Evolutionary conservation across 2,329 filamentous ascomycete species (phyloP).

Genomic region (Fusarium scirpi): DNA sequence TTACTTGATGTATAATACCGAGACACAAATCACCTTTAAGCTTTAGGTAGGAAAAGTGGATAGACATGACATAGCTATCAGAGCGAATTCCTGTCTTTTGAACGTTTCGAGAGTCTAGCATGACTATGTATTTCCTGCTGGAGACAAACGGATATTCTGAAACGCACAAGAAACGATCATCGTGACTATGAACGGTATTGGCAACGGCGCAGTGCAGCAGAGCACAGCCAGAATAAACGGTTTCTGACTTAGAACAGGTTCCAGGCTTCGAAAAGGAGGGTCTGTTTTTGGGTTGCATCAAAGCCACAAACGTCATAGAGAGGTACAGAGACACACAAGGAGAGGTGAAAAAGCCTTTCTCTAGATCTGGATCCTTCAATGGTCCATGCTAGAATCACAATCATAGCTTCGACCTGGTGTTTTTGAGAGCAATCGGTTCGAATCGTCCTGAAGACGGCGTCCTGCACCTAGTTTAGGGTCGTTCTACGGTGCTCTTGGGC

Average conservation of each 20-base stretch:
- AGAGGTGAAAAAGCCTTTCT: neutral
- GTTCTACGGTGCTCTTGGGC: neutral
- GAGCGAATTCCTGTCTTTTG: slow-evolving; percentile 1
- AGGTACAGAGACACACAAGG: neutral
- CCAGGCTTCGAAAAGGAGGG: neutral
- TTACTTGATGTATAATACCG: neutral
- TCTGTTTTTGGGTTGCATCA: slow-evolving; percentile 5
- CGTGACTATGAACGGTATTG: neutral
- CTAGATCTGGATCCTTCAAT: neutral
- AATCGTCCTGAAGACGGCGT: slow-evolving; percentile 19
- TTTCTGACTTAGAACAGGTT: neutral
- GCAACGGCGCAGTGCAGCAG: neutral
- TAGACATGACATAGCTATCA: slow-evolving; percentile 17
- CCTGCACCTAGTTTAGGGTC: neutral
- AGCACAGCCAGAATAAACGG: neutral
- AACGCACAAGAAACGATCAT: slow-evolving; percentile 35
- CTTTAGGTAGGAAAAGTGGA: slow-evolving; percentile 17
- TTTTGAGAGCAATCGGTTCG: neutral
- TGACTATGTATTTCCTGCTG: slow-evolving; percentile 23
- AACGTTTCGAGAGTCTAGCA: slow-evolving; percentile 9
- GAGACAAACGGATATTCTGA: slow-evolving; percentile 30
- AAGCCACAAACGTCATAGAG: slow-evolving; percentile 25
- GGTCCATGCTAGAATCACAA: neutral
- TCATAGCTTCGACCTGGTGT: neutral
- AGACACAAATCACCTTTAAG: slow-evolving; percentile 3